Percentiles rank a stretch among this genome's conserved stretches.
phyloP scores from a whole-genome alignment of 176 grass and related monocot species.

The Oryza punctata region DNA sequence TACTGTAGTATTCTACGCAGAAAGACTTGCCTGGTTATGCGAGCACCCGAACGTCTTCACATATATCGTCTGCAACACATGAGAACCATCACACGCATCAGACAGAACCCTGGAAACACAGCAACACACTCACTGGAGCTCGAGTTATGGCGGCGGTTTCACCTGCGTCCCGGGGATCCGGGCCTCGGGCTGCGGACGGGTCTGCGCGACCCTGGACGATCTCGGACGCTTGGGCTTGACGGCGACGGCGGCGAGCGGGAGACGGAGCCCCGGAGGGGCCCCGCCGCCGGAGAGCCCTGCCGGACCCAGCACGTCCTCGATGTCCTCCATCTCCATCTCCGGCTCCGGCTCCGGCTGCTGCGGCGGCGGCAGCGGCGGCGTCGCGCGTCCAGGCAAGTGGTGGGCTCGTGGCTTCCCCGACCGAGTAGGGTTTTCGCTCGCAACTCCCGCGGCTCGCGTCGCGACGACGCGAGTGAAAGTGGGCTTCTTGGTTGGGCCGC shows the following conservation, averaged over 20 bases:
- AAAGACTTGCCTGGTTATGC: slow-evolving; percentile 76
- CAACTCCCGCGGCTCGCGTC: background rate
- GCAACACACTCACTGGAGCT: background rate
- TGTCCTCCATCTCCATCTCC: slow-evolving; percentile 71
- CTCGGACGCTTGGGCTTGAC: slow-evolving; percentile 65
- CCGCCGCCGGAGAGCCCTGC: slow-evolving; percentile 30
- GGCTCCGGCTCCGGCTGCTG: background rate
- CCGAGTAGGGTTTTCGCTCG: slow-evolving; percentile 51
- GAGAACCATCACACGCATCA: background rate
- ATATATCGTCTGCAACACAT: slow-evolving; percentile 71
- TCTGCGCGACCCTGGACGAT: slow-evolving; percentile 51
- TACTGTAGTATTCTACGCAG: background rate
- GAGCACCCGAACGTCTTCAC: slow-evolving; percentile 95
- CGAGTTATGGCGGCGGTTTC: background rate
- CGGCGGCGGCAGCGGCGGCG: slow-evolving; percentile 5
- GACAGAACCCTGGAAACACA: background rate
- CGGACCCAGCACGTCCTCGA: slow-evolving; percentile 73
- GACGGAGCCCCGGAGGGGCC: slow-evolving; percentile 63
- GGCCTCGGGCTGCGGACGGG: slow-evolving; percentile 35
- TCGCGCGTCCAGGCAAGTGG: slow-evolving; percentile 3
- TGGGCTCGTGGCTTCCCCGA: background rate
- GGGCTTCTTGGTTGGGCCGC: background rate
- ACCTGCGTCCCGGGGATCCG: slow-evolving; percentile 87
- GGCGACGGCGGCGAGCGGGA: slow-evolving; percentile 61
- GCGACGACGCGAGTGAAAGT: background rate